Base-by-base conservation (phyloP, 768 basidiomycete genomes). In the Boletus barrowsii region DNA sequence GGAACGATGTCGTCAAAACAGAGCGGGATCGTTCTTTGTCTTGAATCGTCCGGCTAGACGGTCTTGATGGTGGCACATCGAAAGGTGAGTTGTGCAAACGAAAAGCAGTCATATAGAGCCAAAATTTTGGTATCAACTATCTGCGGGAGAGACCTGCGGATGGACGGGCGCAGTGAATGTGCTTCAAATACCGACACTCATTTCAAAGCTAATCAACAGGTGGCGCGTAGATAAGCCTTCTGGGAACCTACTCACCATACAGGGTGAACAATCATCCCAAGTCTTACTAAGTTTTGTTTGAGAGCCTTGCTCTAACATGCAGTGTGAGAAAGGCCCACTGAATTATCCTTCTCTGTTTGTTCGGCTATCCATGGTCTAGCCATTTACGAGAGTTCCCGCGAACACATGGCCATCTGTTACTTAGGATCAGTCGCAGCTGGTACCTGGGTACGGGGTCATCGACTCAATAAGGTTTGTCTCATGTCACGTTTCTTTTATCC, bases 401-500 rank as follows among this genome's bases (percentile, higher is more conserved):
- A 46, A 56, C 62, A 50, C 55, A 59, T 62, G 60, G 54, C 30
- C 13, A 37, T 47, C 30, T 52, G 47, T 40, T 45, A 49, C 33
- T 14, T 29, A 9, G 29, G 50, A 54, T 59, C 41, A 51, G n/a
- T 18, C 46, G 39, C 42, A 46, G 30, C 65, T 30, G 49, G 67
- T 69, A 53, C 65, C 69, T 71, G 59, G 35, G 47, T 49, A 57
- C 46, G n/a, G 47, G 46, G 50, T 56, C 55, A 49, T 51, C 42
- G 47, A 65, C 33, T 14, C 33, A 60, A 58, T 50, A 69, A 68
- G 63, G 65, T 71, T 71, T 52, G 58, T 69, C 61, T 60, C 65
- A 69, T 68, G 65, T 57, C 65, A 53, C 18, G 62, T 58, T 62
- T 68, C 55, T 66, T 63, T 68, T 65, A 56, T 62, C 63, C 62